A percentile compares a stretch with the other conserved stretches of the same genome.
Conservation (phyloP, 352 stramenopile species). For the Pythium apleroticum region DNA sequence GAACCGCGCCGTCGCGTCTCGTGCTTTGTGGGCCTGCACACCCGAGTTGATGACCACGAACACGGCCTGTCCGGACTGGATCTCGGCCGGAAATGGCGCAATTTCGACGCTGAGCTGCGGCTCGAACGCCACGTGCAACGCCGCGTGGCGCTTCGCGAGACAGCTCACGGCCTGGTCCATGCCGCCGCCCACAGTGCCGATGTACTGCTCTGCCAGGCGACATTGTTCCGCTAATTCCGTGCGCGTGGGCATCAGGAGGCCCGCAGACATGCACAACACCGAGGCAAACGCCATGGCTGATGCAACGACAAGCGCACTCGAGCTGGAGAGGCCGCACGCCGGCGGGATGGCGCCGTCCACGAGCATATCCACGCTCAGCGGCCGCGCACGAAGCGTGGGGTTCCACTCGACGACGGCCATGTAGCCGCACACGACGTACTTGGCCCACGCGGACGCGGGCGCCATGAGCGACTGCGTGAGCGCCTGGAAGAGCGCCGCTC, state of each 20-base stretch:
- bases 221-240: slow-evolving; percentile 55
- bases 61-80: slow-evolving; percentile 26
- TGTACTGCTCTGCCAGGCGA: slow-evolving; percentile 52
- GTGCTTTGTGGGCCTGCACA: slow-evolving; percentile 70
- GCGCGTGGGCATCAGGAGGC: slow-evolving; percentile 23
- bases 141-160: slow-evolving; percentile 44
- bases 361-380: slow-evolving; percentile 27
- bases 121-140: slow-evolving; percentile 65
- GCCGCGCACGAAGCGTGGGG: slow-evolving; percentile 1
- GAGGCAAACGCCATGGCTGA: slow-evolving; percentile 42
- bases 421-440: slow-evolving; percentile 50
- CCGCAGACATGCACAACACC: slow-evolving; percentile 12
- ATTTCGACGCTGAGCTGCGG: slow-evolving; percentile 27
- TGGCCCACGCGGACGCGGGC: slow-evolving; percentile 11
- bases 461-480: slow-evolving; percentile 15
- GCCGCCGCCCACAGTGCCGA: slow-evolving; percentile 77
- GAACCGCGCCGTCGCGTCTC: slow-evolving; percentile 54
- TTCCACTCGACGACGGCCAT: slow-evolving; percentile 34
- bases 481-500: slow-evolving; percentile 17
- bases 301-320: slow-evolving; percentile 77
- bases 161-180: slow-evolving; percentile 84
- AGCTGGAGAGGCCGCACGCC: slow-evolving; percentile 75
- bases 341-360: slow-evolving; percentile 70
- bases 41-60: slow-evolving; percentile 82
- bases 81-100: slow-evolving; percentile 34